phyloP scores from a whole-genome alignment of 106 monocot genomes.

The Narthecium ossifragum region DNA sequence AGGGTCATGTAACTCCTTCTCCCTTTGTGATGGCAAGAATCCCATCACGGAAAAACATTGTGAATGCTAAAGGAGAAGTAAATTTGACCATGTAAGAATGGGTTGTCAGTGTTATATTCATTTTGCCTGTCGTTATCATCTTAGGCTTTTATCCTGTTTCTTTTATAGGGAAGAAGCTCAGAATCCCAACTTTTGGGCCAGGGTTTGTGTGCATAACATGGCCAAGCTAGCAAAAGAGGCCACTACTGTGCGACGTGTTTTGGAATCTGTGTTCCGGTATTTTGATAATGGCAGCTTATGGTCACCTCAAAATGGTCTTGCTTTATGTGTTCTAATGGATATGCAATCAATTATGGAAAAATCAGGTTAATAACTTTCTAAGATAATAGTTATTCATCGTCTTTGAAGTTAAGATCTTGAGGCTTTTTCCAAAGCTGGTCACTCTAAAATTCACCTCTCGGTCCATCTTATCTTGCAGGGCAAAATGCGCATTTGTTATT shows the following conservation, averaged over 20 bases:
- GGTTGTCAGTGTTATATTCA: background rate
- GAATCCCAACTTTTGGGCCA: constrained; percentile 76
- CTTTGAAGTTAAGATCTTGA: background rate
- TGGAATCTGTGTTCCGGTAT: constrained; percentile 80
- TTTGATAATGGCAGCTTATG: constrained; percentile 68
- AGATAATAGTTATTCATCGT: background rate
- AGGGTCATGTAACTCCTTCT: constrained; percentile 43
- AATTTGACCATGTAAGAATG: constrained; percentile 49
- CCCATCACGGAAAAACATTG: constrained; percentile 74
- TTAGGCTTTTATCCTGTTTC: background rate
- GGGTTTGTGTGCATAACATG: constrained; percentile 83
- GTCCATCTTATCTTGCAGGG: constrained; percentile 33
- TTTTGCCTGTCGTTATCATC: background rate
- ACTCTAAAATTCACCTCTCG: background rate
- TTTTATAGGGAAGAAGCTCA: constrained; percentile 59
- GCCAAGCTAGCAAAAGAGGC: constrained; percentile 86
- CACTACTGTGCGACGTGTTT: constrained; percentile 73
- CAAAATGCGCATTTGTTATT: constrained; percentile 67
- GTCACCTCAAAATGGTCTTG: constrained; percentile 64
- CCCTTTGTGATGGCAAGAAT: constrained; percentile 29
- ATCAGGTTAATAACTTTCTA: constrained; percentile 41
- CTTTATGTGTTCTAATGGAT: constrained; percentile 59
- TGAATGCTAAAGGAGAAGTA: constrained; percentile 49
- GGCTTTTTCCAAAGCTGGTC: too few relatives aligned
- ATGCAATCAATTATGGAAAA: constrained; percentile 65